phyloP scores from a whole-genome alignment of 306 rosid species.

The Gastrolobium villosum region DNA sequence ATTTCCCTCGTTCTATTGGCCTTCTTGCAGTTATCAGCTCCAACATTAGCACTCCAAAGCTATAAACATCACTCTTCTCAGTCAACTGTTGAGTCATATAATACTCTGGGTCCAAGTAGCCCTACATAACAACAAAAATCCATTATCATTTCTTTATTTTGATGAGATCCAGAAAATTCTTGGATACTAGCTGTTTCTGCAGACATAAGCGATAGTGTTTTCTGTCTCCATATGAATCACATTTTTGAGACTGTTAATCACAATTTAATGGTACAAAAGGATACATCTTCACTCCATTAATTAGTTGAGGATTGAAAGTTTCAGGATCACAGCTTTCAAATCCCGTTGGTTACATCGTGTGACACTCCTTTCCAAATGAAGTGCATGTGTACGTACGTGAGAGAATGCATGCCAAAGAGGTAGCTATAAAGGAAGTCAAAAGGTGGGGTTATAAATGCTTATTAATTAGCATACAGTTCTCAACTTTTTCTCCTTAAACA shows the following conservation, averaged over 20 bases:
- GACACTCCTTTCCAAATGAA: neutral
- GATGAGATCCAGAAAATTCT: neutral
- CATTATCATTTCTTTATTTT: constrained; percentile 1
- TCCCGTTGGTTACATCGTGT: neutral
- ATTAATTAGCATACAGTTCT: too few species aligned
- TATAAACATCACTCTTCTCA: constrained; percentile 84
- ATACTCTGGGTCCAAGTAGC: constrained; percentile 73
- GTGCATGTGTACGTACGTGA: neutral
- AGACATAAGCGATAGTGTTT: neutral
- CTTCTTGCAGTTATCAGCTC: constrained; percentile 73
- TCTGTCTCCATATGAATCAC: neutral
- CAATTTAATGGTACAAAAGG: neutral
- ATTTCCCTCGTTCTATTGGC: constrained; percentile 74
- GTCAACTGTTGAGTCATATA: constrained; percentile 65
- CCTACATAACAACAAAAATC: constrained; percentile 55
- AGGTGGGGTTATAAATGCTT: too few species aligned
- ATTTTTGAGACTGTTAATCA: neutral
- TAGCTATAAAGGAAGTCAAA: neutral
- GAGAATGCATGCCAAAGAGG: neutral
- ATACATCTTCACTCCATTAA: neutral
- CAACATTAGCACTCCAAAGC: constrained; percentile 79
- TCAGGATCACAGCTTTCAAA: neutral
- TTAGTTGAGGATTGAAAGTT: neutral
- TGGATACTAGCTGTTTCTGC: neutral
- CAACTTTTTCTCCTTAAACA: too few species aligned